Conservation (phyloP, 2,329 filamentous ascomycete genomes). For the Aplosporella prunicola region DNA sequence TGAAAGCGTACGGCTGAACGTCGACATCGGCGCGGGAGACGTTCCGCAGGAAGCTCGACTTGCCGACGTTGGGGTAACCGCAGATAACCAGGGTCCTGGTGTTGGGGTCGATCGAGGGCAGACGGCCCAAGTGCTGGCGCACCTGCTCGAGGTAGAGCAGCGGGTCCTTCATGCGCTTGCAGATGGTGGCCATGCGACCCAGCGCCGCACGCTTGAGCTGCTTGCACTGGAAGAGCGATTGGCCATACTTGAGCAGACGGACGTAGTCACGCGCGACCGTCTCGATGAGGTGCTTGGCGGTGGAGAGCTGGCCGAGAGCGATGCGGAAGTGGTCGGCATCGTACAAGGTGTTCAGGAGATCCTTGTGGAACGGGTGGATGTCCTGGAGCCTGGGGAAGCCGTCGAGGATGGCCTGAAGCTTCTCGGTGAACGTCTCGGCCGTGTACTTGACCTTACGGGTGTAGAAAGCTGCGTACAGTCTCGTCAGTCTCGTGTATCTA, state of each 20-base stretch:
- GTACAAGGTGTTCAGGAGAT: slow-evolving; percentile 94
- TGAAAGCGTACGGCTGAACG: slow-evolving; percentile 96
- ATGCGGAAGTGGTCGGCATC: slow-evolving; percentile 91
- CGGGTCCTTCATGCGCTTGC: slow-evolving; percentile 88
- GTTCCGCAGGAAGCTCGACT: slow-evolving; percentile 88
- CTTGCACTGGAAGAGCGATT: slow-evolving; percentile 97
- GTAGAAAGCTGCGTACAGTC: slow-evolving; percentile 59
- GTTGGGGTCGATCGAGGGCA: slow-evolving; percentile 97
- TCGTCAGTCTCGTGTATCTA: slow-evolving; percentile 10
- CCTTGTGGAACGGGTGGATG: slow-evolving; percentile 88
- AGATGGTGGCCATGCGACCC: slow-evolving; percentile 96
- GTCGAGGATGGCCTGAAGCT: slow-evolving; percentile 81
- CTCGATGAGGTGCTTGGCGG: slow-evolving; percentile 93
- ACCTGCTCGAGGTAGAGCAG: slow-evolving; percentile 94
- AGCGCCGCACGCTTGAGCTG: slow-evolving; percentile 93
- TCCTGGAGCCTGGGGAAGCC: slow-evolving; percentile 88
- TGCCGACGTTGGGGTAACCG: slow-evolving; percentile 95
- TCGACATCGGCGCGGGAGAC: slow-evolving; percentile 93
- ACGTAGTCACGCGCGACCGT: slow-evolving; percentile 95
- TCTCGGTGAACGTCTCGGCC: slow-evolving; percentile 91
- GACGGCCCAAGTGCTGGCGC: slow-evolving; percentile 90
- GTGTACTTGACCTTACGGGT: slow-evolving; percentile 98
- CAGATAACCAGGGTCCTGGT: slow-evolving; percentile 93
- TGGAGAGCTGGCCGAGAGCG: slow-evolving; percentile 89
- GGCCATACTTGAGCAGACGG: slow-evolving; percentile 89